Conservation (phyloP, 805 yeast species). For the Kazachstania viticola region DNA sequence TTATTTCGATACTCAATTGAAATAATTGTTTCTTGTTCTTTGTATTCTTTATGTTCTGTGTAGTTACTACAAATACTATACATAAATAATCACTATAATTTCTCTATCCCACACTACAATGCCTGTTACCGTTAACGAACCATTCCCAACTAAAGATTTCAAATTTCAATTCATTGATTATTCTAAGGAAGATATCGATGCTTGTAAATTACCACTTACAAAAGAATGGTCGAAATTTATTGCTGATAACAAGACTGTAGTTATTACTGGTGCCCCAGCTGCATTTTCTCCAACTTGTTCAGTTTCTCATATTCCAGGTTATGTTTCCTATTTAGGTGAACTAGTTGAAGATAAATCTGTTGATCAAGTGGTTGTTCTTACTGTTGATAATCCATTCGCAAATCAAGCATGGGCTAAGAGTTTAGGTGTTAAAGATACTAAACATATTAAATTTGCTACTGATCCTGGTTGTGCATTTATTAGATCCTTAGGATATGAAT, state of each 20-base stretch:
- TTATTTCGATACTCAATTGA: too few species aligned
- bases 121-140: slow-evolving; percentile 46
- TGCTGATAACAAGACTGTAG: slow-evolving; percentile 38
- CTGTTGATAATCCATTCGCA: slow-evolving; percentile 66
- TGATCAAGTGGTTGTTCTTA: slow-evolving; percentile 48
- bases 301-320: slow-evolving; percentile 61
- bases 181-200: slow-evolving; percentile 14
- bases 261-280: slow-evolving; percentile 72
- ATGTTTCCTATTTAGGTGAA: slow-evolving; percentile 36
- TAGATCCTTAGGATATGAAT: slow-evolving; percentile 43
- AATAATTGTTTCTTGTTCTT: too few species aligned
- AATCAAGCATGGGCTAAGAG: slow-evolving; percentile 52
- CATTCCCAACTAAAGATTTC: slow-evolving; percentile 15
- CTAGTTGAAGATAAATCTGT: slow-evolving; percentile 46
- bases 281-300: slow-evolving; percentile 83
- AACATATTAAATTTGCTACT: slow-evolving; percentile 44
- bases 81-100: too few species aligned
- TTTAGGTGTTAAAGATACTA: slow-evolving; percentile 26
- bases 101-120: too few species aligned
- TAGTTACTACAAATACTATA: too few species aligned
- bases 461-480: slow-evolving; percentile 58
- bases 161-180: slow-evolving; percentile 24
- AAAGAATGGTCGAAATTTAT: slow-evolving; percentile 18
- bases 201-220: slow-evolving; percentile 22
- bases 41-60: too few species aligned